A percentile compares a stretch with the other conserved stretches of the same genome.
Evolutionary conservation across 2,329 filamentous ascomycete species (phyloP).

Genomic region (Sporothrix schenckii): DNA sequence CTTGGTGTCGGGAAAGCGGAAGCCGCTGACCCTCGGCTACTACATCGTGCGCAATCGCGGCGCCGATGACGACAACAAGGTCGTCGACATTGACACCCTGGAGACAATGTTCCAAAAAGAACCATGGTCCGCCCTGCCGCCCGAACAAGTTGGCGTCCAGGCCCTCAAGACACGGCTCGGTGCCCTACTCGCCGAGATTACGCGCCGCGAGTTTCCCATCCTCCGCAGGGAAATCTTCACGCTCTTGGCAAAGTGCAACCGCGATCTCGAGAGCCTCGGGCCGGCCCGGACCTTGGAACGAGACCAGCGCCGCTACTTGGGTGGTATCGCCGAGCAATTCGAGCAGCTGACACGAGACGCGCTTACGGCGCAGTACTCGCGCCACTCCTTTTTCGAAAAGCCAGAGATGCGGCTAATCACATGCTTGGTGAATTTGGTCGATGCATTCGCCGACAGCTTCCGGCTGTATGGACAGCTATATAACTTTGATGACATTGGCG

Average conservation of each 20-base stretch:
- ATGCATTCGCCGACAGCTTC: neutral
- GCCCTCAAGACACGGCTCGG: neutral
- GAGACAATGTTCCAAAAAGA: neutral
- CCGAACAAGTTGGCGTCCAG: neutral
- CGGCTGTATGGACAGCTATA: neutral
- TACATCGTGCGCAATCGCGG: neutral
- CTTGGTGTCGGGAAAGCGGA: neutral
- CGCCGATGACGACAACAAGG: neutral
- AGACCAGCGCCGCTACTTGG: neutral
- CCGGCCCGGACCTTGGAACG: neutral
- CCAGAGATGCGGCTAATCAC: neutral
- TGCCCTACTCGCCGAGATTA: neutral
- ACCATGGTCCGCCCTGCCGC: neutral
- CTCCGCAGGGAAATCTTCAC: neutral
- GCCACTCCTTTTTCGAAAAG: neutral
- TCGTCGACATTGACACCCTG: neutral
- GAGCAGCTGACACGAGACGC: neutral
- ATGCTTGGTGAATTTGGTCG: neutral
- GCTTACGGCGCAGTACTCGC: neutral
- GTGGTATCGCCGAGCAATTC: neutral
- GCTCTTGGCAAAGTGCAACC: neutral
- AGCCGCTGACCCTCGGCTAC: conserved; percentile 2
- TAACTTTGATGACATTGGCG: neutral
- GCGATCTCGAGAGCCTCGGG: neutral
- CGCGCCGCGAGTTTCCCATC: neutral